Base-by-base conservation (phyloP, 1,139 yeast genomes). In the Debaryomyces udenii region DNA sequence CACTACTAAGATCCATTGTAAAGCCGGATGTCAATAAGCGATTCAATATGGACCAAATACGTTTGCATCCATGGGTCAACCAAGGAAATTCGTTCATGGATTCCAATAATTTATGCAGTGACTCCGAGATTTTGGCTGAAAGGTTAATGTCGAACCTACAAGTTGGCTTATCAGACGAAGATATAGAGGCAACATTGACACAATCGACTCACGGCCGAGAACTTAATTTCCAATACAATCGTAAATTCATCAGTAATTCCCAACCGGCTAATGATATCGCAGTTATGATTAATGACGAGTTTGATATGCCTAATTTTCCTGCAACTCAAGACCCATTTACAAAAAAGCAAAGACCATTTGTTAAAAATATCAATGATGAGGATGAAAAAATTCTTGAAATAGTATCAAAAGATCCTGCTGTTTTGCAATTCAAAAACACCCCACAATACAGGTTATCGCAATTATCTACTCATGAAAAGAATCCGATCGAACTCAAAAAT, bases 1-100 rank as follows among this genome's bases (percentile, higher is more conserved):
- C 81, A 9, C 50, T 82, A n/a, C 49, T 82, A 38, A 60, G 81
- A 38, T 70, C 77, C 39, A 60, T 80, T 23, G 52, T 82, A 47
- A 76, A 72, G 44, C 70, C 77, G 0, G 64, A 74, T 24, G 75
- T 80, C 1, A 50, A 47, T 1, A 56, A 62, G 35, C 59, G 88
- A 49, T 60, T 69, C 4, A 51, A 66, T 0, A 46, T 80, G 34
- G 61, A 58, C 0, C 64, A 59, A 24, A 61, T 81, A 2, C 60
- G 70, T 37, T 51, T 58, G 6, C 84, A 80, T 49, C 76, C 76
- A 3, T 82, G 87, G 86, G 68, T 72, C 13, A 58, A 66, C 20
- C 59, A 64, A 33, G 55, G 58, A 9, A 72, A 76, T 44, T 55
- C 60, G 6, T 66, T 77, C 34, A 62, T 76, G 14, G 64, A 70